Evolutionary conservation across 345 rosid species (phyloP).

Genomic region (Lepidium sativum): DNA sequence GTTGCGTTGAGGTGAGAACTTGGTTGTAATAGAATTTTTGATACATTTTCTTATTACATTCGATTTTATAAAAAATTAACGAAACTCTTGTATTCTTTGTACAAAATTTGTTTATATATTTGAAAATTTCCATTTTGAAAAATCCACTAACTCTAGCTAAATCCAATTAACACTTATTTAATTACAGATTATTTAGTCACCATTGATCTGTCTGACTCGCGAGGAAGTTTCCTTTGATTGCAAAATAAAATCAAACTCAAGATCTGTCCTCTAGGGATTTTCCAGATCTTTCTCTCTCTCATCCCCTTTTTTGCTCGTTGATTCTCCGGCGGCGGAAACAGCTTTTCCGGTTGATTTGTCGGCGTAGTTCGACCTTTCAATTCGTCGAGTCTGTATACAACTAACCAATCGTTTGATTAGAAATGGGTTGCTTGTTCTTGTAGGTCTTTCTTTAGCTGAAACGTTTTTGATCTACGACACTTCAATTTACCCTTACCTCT

Average conservation of each 20-base stretch:
- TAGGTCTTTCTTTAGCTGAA: not conserved
- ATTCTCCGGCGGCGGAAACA: not conserved
- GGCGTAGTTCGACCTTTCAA: slow-evolving; percentile 3
- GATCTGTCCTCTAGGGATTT: slow-evolving; percentile 13
- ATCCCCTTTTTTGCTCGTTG: not conserved
- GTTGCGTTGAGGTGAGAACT: too few species aligned
- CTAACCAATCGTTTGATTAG: slow-evolving; percentile 7
- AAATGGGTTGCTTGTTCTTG: slow-evolving; percentile 15
- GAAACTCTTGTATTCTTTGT: too few species aligned
- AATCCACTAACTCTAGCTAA: too few species aligned
- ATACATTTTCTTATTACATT: too few species aligned
- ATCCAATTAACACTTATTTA: too few species aligned
- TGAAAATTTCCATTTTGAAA: too few species aligned
- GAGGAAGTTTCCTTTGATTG: slow-evolving; percentile 8
- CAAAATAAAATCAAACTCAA: not conserved
- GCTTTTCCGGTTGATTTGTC: not conserved
- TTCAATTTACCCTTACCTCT: slow-evolving; percentile 39
- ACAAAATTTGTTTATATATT: too few species aligned
- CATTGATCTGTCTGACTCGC: not conserved
- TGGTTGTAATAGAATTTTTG: not conserved
- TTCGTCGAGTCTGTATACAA: slow-evolving; percentile 14
- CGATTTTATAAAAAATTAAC: too few species aligned
- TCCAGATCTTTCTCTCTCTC: slow-evolving; percentile 1
- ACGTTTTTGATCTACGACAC: slow-evolving; percentile 29
- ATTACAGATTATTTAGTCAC: not conserved